Conservation (phyloP, 768 basidiomycete species). For the Chalciporus pseudorubinellus region DNA sequence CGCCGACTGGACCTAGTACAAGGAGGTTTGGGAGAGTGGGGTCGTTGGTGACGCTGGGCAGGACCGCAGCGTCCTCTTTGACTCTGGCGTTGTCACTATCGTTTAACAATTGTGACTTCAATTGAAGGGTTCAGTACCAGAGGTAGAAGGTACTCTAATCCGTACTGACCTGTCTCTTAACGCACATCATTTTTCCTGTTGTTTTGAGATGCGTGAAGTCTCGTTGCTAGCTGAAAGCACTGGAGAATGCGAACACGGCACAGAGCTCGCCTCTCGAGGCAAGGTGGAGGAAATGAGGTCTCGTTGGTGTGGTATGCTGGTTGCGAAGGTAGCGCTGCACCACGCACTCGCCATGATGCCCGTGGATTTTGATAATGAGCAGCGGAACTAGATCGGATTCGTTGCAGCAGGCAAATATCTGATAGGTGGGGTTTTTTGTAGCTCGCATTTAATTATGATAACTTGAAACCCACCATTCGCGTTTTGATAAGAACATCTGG, state of each 20-base stretch:
- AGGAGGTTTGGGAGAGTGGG: slow-evolving; percentile 20
- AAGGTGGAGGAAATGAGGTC: not conserved
- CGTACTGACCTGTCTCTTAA: slow-evolving; percentile 18
- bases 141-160: not conserved
- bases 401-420: too few species aligned
- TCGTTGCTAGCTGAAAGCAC: not conserved
- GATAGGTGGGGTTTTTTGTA: too few species aligned
- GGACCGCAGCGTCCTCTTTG: not conserved
- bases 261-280: not conserved
- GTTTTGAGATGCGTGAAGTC: not conserved
- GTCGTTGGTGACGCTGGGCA: not conserved
- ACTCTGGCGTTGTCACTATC: not conserved
- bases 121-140: slow-evolving; percentile 2
- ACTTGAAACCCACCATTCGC: too few species aligned
- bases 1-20: slow-evolving; percentile 26
- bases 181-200: slow-evolving; percentile 12
- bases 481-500: too few species aligned
- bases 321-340: slow-evolving; percentile 3
- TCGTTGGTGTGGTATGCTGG: slow-evolving; percentile 1
- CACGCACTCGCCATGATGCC: slow-evolving; percentile 13
- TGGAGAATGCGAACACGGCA: not conserved
- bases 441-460: too few species aligned
- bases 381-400: not conserved
- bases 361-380: slow-evolving; percentile 5
- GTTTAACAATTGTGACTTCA: slow-evolving; percentile 7